Base-by-base conservation (phyloP, 345 rosid genomes). In the Acer negundo region DNA sequence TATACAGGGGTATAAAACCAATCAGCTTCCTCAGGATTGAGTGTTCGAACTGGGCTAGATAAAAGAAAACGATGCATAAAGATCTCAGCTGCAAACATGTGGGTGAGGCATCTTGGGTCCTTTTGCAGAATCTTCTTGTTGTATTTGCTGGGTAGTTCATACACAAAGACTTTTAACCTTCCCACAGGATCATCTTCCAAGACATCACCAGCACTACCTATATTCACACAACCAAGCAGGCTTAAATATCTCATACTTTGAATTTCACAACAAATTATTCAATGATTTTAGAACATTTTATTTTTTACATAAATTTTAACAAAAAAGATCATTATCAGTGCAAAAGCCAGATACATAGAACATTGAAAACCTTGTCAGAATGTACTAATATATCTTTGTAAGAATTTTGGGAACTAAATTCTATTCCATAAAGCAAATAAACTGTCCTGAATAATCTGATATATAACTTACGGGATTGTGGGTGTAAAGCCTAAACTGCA, bases 191-290 rank as follows among this genome's bases (percentile, higher is more conserved):
- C 83, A 86, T 96, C 98, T 72, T 96, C 99, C 88, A 96, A 84
- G 26, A 96, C 99, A 85, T 96, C 99, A 64, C 99, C 98, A 76
- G 98, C 99, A 84, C 99, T 96, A 72, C 99, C 99, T 96, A 85
- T 72, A 84, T 78, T 47, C 23, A 23, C 58, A 58, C 28, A 63
- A 1, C 26, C 77, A 72, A 24, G 59, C 67, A 69, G 46, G 69
- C 67, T 69, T 76, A 19, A 26, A 73, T 26, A 51, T 64, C 28
- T 40, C 72, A 62, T 72, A 40, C 40, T 72, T 22, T 11, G 23
- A 72, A 76, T 68, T 72, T 56, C 16, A 24, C 28, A 13, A 40
- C 58, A 75, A 2, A 19, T 16, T 10, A 7, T 35, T 65, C 58
- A 40, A 12, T n/a, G 13, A 7, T 65, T 51, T 53, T 4, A 12